Evolutionary conservation across 2,329 filamentous ascomycete genomes (phyloP), one percentile per base, ranked within the genome.

Genomic region (Sclerotinia sclerotiorum): DNA sequence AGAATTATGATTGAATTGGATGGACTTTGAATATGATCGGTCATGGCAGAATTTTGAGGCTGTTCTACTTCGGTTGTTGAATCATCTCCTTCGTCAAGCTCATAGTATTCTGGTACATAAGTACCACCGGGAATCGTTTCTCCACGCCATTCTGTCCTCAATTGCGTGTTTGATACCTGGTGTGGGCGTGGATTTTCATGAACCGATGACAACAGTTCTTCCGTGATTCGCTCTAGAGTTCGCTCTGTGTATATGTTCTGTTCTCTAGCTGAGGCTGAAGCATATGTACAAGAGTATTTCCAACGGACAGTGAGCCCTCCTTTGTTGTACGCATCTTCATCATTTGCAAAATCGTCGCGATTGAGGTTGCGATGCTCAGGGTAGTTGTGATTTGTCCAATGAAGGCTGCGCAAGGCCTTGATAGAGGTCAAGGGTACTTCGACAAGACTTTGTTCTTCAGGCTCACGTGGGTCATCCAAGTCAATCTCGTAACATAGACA

Each of bases 341-440:
- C 29, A 8, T 32, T 29, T 19, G 21, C 44, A 19, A 58, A 29
- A 51, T 15, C 21, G n/a, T 24, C 60, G 21, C 46, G 60, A 0
- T 76, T 65, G 4, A 70, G 27, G 10, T 77, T 78, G 0, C 78
- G 74, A 60, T 79, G 78, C 0, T 75, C 68, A 0, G 84, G 83
- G 55, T 82, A 87, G 0, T 76, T 72, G 0, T 81, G 76, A 69
- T 91, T 92, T 0, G 88, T 91, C 2, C 83, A 77, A 0, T 81
- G 74, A 0, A 91, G 76, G 0, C 74, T 75, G 0, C 85, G 78
- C 8, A 81, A 77, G 1, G 76, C 70, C 2, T 79, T 72, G 0
- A 88, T 78, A 0, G 79, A 69, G 0, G 71, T 62, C 0, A 83
- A 67, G 0, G 76, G 55, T 0, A 88, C 74, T 2, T 86, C 82